Percentiles rank a stretch among this genome's conserved stretches.
Evolutionary conservation across 2,329 filamentous ascomycete species (phyloP).

Genomic region (Xylaria sp.): DNA sequence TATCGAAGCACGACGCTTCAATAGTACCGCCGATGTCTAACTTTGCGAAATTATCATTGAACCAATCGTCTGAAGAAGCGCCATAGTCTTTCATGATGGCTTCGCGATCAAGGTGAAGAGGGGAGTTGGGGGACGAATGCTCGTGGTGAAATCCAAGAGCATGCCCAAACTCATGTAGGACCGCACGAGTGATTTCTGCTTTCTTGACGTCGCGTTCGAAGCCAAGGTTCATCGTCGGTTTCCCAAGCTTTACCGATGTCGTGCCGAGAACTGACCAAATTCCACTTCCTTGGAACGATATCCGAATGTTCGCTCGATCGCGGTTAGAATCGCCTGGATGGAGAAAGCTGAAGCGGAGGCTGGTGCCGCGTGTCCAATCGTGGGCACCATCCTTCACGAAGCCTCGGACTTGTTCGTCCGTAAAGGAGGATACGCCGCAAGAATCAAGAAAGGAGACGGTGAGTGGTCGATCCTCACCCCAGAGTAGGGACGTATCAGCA

Average conservation of each 20-base stretch:
- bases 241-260: neutral
- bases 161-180: slow-evolving; percentile 11
- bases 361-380: neutral
- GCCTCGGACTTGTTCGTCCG: neutral
- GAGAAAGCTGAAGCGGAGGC: slow-evolving; percentile 3
- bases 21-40: neutral
- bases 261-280: neutral
- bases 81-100: neutral
- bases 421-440: neutral
- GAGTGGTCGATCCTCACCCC: neutral
- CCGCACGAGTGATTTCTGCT: neutral
- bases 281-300: neutral
- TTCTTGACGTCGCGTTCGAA: neutral
- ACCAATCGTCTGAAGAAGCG: neutral
- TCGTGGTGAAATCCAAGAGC: slow-evolving; percentile 10
- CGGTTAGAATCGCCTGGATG: neutral
- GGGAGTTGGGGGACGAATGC: neutral
- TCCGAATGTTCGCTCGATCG: neutral
- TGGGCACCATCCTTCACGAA: neutral
- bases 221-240: slow-evolving; percentile 3
- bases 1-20: neutral
- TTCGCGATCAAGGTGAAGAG: neutral
- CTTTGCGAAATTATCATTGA: neutral
- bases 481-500: neutral
- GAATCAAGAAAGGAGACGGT: slow-evolving; percentile 7